phyloP scores from a whole-genome alignment of 2,329 filamentous ascomycete species.

The Colletotrichum somersetense region DNA sequence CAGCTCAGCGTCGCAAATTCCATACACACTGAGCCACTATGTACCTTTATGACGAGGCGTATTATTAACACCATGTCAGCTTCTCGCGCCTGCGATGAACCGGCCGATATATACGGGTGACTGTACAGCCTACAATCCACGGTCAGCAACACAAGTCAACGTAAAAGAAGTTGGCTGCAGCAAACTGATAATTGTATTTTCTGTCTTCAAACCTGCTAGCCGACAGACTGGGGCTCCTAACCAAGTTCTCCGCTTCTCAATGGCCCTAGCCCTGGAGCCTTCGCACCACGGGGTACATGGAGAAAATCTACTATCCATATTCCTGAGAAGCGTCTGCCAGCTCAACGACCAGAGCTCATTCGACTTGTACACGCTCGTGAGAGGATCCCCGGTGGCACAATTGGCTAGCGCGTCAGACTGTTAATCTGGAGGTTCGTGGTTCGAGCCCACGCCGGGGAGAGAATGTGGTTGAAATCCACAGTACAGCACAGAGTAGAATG shows the following conservation, averaged over 20 bases:
- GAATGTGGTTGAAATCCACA: slow-evolving; percentile 25
- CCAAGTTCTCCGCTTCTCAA: slow-evolving; percentile 19
- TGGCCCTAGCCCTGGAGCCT: slow-evolving; percentile 23
- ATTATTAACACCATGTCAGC: neutral
- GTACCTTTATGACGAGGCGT: slow-evolving; percentile 5
- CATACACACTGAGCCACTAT: neutral
- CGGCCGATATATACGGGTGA: neutral
- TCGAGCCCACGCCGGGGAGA: slow-evolving; percentile 42
- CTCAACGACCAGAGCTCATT: neutral
- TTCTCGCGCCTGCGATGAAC: neutral
- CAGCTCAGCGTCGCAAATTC: neutral
- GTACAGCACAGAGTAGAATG: accelerated
- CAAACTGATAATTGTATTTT: neutral
- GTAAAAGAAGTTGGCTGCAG: neutral
- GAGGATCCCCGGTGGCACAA: slow-evolving; percentile 41
- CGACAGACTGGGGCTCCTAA: neutral
- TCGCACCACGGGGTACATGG: neutral
- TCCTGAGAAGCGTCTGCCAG: neutral
- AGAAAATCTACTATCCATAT: slow-evolving; percentile 18
- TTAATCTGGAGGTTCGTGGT: slow-evolving; percentile 43
- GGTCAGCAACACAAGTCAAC: neutral
- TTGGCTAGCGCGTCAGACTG: slow-evolving; percentile 43
- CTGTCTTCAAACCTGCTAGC: neutral
- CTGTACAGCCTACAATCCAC: neutral
- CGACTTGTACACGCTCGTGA: neutral